A percentile compares a stretch with the other conserved stretches of the same genome.
Evolutionary conservation across 768 basidiomycete species (phyloP).

Genomic region (Macrolepiota fuliginosa): DNA sequence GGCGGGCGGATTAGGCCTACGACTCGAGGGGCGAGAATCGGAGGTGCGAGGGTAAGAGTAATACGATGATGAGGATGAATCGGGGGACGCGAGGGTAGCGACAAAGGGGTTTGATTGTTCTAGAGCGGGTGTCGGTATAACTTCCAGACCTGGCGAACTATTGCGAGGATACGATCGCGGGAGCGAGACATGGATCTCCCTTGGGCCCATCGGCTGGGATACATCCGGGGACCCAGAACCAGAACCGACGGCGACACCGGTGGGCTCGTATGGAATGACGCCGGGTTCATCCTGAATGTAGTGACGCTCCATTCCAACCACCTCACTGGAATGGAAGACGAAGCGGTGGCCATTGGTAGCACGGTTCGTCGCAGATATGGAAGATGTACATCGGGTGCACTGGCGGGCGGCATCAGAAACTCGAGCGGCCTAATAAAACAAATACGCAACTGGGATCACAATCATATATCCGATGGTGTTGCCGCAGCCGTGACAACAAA

Average conservation of each 20-base stretch:
- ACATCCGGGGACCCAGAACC: not conserved
- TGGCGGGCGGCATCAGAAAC: conserved; percentile 18
- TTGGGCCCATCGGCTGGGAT: not conserved
- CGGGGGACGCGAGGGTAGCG: conserved; percentile 24
- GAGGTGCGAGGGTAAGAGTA: conserved; percentile 14
- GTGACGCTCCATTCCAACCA: conserved; percentile 59
- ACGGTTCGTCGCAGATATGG: conserved; percentile 62
- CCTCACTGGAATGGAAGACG: conserved; percentile 79
- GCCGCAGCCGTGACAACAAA: conserved; percentile 82
- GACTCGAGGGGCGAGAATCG: conserved; percentile 20
- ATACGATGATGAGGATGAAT: conserved; percentile 16
- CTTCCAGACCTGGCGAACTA: conserved; percentile 29
- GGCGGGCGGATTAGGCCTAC: conserved; percentile 12
- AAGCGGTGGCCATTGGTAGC: conserved; percentile 84
- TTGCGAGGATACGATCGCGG: conserved; percentile 21
- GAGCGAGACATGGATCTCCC: conserved; percentile 11
- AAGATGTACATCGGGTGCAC: conserved; percentile 74
- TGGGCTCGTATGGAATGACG: conserved; percentile 44
- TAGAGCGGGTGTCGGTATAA: conserved; percentile 36
- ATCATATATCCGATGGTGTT: conserved; percentile 77
- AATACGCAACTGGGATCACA: conserved; percentile 52
- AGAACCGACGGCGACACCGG: conserved; percentile 14
- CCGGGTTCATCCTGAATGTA: conserved; percentile 66
- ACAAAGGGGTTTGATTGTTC: conserved; percentile 33
- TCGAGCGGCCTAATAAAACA: not conserved